A percentile compares a stretch with the other conserved stretches of the same genome.
Conservation (phyloP, 2,329 filamentous ascomycete species). For the Monosporascus ibericus region DNA sequence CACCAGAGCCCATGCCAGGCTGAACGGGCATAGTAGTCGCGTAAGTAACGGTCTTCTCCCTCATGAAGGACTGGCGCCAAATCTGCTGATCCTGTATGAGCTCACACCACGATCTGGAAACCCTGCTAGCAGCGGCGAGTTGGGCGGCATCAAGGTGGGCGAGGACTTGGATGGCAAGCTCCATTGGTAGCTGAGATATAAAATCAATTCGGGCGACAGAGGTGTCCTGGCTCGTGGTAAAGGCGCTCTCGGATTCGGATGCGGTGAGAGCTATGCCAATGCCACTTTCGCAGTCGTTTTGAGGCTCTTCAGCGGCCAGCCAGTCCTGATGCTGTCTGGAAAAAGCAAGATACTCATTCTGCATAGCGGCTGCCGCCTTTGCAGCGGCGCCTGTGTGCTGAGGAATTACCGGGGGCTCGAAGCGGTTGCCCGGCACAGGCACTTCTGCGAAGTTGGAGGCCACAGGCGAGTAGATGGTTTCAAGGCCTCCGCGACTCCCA, state of each 20-base stretch:
- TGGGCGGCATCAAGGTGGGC: constrained; percentile 48
- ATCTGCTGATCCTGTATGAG: constrained; percentile 49
- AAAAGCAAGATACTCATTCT: constrained; percentile 43
- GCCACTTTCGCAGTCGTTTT: constrained; percentile 58
- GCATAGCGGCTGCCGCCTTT: constrained; percentile 53
- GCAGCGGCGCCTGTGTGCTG: constrained; percentile 54
- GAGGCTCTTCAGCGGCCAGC: constrained; percentile 39
- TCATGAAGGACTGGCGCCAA: constrained; percentile 58
- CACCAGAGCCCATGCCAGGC: constrained; percentile 50
- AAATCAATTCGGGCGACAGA: constrained; percentile 48
- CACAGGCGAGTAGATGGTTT: constrained; percentile 32
- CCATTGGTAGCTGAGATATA: constrained; percentile 46
- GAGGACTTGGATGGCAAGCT: constrained; percentile 55
- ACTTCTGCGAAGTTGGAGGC: constrained; percentile 23
- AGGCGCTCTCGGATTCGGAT: constrained; percentile 28
- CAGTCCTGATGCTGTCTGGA: constrained; percentile 34
- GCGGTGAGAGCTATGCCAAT: constrained; percentile 54
- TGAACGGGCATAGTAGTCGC: constrained; percentile 48
- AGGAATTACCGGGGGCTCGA: constrained; percentile 55
- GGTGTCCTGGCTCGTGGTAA: constrained; percentile 29
- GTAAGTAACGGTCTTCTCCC: constrained; percentile 55
- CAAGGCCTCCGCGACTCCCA: constrained; percentile 32
- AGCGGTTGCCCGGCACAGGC: constrained; percentile 43
- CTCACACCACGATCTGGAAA: constrained; percentile 45
- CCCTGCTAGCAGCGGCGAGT: constrained; percentile 41